Conservation (phyloP, 306 rosid species). For the Vigna hirtella region DNA sequence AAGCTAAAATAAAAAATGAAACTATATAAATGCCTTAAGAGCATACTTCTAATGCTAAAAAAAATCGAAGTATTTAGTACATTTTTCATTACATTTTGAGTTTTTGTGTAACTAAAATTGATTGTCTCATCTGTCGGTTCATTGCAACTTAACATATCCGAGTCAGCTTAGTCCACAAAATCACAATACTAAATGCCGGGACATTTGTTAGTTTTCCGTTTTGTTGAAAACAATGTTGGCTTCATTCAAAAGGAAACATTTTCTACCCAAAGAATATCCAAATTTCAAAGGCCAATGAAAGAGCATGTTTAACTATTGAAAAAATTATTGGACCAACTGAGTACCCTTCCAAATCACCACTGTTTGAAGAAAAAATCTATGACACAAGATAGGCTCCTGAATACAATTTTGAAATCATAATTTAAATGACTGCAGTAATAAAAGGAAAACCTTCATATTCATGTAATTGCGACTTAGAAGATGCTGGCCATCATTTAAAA, state of each 20-base stretch:
- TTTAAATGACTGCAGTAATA: constrained; percentile 6
- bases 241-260: constrained; percentile 1
- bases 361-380: not conserved
- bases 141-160: not conserved
- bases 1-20: constrained; percentile 53
- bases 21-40: not conserved
- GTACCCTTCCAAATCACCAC: not conserved
- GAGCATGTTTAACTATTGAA: not conserved
- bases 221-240: not conserved
- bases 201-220: not conserved
- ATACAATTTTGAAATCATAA: not conserved
- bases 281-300: not conserved
- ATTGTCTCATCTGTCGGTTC: not conserved
- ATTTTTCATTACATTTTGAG: not conserved
- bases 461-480: constrained; percentile 76
- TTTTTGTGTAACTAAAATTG: not conserved
- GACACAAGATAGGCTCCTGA: constrained; percentile 26
- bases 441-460: constrained; percentile 64
- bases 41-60: not conserved
- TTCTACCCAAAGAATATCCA: not conserved
- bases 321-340: too few species aligned
- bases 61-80: not conserved
- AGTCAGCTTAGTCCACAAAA: not conserved
- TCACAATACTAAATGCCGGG: not conserved
- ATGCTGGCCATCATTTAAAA: constrained; percentile 62